Conservation (phyloP, 352 stramenopile genomes). For the Blastocystis sp. region DNA sequence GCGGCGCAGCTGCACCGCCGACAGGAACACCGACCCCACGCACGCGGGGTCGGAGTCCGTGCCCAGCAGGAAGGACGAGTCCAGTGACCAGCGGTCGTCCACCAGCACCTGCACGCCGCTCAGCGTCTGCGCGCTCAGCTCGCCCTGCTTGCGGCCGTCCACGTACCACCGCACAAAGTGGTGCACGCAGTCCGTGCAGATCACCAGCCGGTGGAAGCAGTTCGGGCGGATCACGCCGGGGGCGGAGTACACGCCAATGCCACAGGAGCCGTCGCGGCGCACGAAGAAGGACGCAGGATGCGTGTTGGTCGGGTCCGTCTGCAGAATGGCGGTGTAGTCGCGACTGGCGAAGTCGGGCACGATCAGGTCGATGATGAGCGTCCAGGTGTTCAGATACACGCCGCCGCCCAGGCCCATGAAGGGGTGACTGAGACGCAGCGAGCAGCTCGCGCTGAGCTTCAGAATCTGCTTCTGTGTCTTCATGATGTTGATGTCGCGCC, state of each 20-base stretch:
- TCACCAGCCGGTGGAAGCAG: slow-evolving; percentile 59
- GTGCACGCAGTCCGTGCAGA: background rate
- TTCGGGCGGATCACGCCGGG: slow-evolving; percentile 44
- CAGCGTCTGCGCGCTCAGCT: slow-evolving; percentile 16
- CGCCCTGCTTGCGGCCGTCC: slow-evolving; percentile 55
- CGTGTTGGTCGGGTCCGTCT: slow-evolving; percentile 60
- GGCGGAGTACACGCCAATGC: slow-evolving; percentile 56
- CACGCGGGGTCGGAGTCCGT: slow-evolving; percentile 38
- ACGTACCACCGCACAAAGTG: slow-evolving; percentile 55
- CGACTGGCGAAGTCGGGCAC: slow-evolving; percentile 11
- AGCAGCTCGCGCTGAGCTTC: background rate
- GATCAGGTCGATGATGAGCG: slow-evolving; percentile 60
- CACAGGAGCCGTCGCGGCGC: slow-evolving; percentile 33
- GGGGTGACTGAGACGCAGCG: background rate
- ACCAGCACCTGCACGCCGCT: background rate
- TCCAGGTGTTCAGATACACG: slow-evolving; percentile 60
- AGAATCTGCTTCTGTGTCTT: slow-evolving; percentile 51
- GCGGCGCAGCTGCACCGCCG: slow-evolving; percentile 39
- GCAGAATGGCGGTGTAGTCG: slow-evolving; percentile 43
- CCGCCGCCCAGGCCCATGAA: slow-evolving; percentile 33
- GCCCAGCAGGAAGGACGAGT: slow-evolving; percentile 45
- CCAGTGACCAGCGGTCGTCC: slow-evolving; percentile 66
- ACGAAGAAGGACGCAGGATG: slow-evolving; percentile 62
- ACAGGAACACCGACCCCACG: slow-evolving; percentile 30
- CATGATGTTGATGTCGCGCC: slow-evolving; percentile 27